Evolutionary conservation across 139 green algal genomes (phyloP), one percentile per base, ranked within the genome.

Genomic region (Astrephomene gubernaculifera): DNA sequence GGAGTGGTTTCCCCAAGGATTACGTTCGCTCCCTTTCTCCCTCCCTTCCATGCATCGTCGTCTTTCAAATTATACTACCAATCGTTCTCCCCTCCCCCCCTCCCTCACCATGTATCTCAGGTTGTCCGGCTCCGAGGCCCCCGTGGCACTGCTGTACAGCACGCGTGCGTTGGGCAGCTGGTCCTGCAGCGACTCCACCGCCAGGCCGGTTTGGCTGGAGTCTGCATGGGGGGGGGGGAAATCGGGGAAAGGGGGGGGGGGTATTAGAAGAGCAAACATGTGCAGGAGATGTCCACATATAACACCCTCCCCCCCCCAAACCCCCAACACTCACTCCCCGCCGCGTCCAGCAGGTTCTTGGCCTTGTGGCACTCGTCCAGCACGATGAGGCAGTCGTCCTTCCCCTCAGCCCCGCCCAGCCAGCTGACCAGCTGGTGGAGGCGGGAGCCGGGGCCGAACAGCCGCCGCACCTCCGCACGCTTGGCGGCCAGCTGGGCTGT

Each of bases 121-220:
- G 90, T 98, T 96, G n/a, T 88, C 73, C 9, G 96, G 94, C 90
- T 98, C 95, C 24, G 86, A 93, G 41, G 96, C 96, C 19, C 96
- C 96, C 2, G 96, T 99, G 27, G 96, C 96, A 2, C 78, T 94
- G 81, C 88, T 96, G 92, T 99, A 99, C 36, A 99, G 71, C 49
- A 97, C 90, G 39, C 88, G 76, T 21, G 96, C 95, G 44, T 96
- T 89, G 6, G 94, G 95, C 79, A 99, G 92, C 43, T 86, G 79
- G 41, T 95, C 89, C 91, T 98, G 96, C 76, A 97, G 90, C 29
- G 87, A 67, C 65, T 94, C 82, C 70, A 98, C 95, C 33, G 94
- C 95, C 21, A 92, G 63, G 17, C 92, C 95, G 14, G 95, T 98
- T 78, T 95, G 90, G 9, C 93, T 95, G 19, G 91, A 84, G 64